Conservation (phyloP, 345 rosid genomes). For the Gossypium arboreum region DNA sequence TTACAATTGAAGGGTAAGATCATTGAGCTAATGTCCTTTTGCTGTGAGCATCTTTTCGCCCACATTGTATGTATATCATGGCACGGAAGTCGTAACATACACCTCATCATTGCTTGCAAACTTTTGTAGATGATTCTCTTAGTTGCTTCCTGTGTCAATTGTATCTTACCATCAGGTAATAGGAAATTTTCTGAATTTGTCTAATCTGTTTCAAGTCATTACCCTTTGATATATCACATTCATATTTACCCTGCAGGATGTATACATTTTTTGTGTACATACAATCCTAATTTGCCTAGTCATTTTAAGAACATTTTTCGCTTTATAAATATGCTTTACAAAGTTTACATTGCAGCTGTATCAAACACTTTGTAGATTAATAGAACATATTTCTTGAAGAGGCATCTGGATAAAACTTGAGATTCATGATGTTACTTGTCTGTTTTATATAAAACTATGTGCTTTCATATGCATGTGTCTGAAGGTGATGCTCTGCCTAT, state of each 20-base stretch:
- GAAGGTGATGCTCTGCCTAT: not conserved
- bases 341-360: not conserved
- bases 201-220: not conserved
- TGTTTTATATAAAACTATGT: not conserved
- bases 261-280: not conserved
- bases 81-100: not conserved
- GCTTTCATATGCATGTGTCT: not conserved
- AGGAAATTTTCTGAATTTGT: conserved; percentile 4
- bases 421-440: not conserved
- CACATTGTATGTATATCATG: not conserved
- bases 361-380: not conserved
- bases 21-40: not conserved
- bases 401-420: not conserved
- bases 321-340: not conserved
- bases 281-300: not conserved
- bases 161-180: not conserved
- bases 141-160: not conserved
- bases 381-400: not conserved
- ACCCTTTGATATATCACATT: not conserved
- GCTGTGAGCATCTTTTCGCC: not conserved
- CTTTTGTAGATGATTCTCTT: not conserved
- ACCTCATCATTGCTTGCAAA: not conserved
- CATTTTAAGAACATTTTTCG: not conserved
- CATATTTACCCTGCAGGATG: not conserved
- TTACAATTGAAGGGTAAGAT: conserved; percentile 19